A percentile compares a stretch with the other conserved stretches of the same genome.
Evolutionary conservation across 1,139 yeast genomes (phyloP).

Genomic region (Yamadazyma kanchanaburiensis): DNA sequence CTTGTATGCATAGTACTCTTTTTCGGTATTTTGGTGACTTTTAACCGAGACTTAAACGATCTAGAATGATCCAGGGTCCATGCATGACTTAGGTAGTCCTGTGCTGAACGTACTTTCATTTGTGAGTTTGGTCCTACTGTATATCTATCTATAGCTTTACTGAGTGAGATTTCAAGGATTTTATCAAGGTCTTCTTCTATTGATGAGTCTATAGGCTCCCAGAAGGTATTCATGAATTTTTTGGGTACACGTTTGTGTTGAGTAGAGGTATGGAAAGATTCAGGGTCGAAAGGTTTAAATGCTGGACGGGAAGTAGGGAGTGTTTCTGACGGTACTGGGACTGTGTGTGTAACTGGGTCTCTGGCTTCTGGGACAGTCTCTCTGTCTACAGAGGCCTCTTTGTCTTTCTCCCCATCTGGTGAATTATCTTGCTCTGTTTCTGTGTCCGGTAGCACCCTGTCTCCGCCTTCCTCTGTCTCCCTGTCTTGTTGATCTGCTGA

Average conservation of each 20-base stretch:
- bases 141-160: constrained; percentile 29
- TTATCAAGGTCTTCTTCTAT: constrained; percentile 22
- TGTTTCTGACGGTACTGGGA: background rate
- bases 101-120: constrained; percentile 21
- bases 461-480: too few species aligned
- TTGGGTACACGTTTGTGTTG: constrained; percentile 23
- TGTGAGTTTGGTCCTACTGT: constrained; percentile 9
- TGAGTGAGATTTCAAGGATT: constrained; percentile 28
- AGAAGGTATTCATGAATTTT: constrained; percentile 29
- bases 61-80: constrained; percentile 28
- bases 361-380: too few species aligned
- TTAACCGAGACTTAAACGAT: constrained; percentile 32
- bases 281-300: constrained; percentile 13
- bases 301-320: background rate
- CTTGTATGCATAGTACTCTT: constrained; percentile 17
- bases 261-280: constrained; percentile 13
- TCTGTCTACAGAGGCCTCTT: too few species aligned
- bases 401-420: too few species aligned
- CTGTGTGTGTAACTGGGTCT: background rate
- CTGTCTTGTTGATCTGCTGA: too few species aligned
- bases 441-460: too few species aligned
- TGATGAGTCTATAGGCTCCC: constrained; percentile 29
- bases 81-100: constrained; percentile 21
- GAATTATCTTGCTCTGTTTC: too few species aligned
- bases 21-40: constrained; percentile 34